A percentile compares a stretch with the other conserved stretches of the same genome.
phyloP scores from a whole-genome alignment of 2,329 filamentous ascomycete species.

The Fusarium citri region DNA sequence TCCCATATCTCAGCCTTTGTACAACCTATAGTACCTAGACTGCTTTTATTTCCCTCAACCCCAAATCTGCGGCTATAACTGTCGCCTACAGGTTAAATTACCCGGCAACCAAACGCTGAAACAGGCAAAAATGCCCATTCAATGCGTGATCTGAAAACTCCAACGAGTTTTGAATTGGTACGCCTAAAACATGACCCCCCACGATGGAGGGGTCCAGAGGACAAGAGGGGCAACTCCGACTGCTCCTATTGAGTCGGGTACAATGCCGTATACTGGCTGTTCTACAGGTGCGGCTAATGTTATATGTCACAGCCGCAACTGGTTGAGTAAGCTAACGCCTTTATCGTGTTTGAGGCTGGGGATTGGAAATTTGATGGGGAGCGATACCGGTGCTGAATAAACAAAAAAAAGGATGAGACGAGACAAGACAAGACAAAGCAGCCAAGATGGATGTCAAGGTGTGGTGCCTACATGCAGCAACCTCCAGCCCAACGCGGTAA shows the following conservation, averaged over 20 bases:
- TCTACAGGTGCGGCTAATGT: slow-evolving; percentile 24
- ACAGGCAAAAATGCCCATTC: slow-evolving; percentile 32
- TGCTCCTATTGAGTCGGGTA: slow-evolving; percentile 36
- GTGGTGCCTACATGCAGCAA: slow-evolving; percentile 25
- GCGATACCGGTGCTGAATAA: slow-evolving; percentile 1
- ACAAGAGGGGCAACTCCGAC: slow-evolving; percentile 35
- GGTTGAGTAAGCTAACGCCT: slow-evolving; percentile 18
- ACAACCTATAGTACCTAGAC: neutral
- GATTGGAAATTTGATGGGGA: neutral
- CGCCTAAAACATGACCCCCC: slow-evolving; percentile 30
- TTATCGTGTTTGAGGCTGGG: slow-evolving; percentile 11
- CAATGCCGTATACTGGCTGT: slow-evolving; percentile 26
- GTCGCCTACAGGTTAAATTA: slow-evolving; percentile 31
- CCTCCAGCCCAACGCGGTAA: slow-evolving; percentile 25
- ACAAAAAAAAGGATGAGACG: slow-evolving; percentile 28
- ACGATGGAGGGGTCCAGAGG: slow-evolving; percentile 21
- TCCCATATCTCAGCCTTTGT: neutral
- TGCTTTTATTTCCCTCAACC: slow-evolving; percentile 33
- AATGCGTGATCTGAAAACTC: slow-evolving; percentile 3
- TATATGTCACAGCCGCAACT: slow-evolving; percentile 19
- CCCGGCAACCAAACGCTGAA: slow-evolving; percentile 22
- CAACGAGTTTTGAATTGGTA: slow-evolving; percentile 32
- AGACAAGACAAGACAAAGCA: slow-evolving; percentile 12
- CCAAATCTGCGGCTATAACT: slow-evolving; percentile 20
- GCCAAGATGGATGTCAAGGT: slow-evolving; percentile 12